Evolutionary conservation across 163 green algal genomes (phyloP), one percentile per base, ranked within the genome.

Genomic region (Trebouxia gelatinosa): DNA sequence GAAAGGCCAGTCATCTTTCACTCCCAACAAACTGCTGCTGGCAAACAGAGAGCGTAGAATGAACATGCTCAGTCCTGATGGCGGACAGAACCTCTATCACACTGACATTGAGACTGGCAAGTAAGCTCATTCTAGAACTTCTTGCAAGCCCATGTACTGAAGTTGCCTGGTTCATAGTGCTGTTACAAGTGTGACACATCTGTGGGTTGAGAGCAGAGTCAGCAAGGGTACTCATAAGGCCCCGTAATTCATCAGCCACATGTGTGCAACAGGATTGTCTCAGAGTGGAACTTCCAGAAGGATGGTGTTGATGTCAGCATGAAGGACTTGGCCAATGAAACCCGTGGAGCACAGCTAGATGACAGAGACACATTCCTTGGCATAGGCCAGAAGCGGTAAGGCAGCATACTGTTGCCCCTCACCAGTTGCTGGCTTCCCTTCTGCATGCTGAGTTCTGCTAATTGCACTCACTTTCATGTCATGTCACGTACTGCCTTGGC

Each of bases 241-340:
- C 23, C 43, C 54, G 68, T n/a, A 26, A 23, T 19, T 40, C 17
- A 87, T n/a, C n/a, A n/a, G n/a, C n/a, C n/a, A n/a, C n/a, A n/a
- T n/a, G n/a, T n/a, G n/a, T 77, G 29, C 16, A 43, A 43, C 68
- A 76, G 68, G 50, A 80, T 96, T 0, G 92, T 98, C 28, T 86
- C 80, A 54, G 92, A 96, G 76, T 98, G 89, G 87, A 82, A 65
- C 40, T 98, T 97, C 75, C 62, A 94, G 17, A 98, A 98, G 82
- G 93, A 98, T 77, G 85, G 82, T 1, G 88, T 92, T 23, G 91
- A 95, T 34, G 84, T 97, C 9, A 79, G 83, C 43, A 97, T 98
- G 74, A 54, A 72, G 64, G 91, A 97, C 74, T 89, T 96, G 29
- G 71, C 81, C 17, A 83, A 78, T 58, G 92, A 98, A 54, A 90